These are phyloP conservation scores for Rhizoclosmatium sp. DNA, from an alignment of 192 early-diverging fungal species.

Conservation along the genomic window DNA sequence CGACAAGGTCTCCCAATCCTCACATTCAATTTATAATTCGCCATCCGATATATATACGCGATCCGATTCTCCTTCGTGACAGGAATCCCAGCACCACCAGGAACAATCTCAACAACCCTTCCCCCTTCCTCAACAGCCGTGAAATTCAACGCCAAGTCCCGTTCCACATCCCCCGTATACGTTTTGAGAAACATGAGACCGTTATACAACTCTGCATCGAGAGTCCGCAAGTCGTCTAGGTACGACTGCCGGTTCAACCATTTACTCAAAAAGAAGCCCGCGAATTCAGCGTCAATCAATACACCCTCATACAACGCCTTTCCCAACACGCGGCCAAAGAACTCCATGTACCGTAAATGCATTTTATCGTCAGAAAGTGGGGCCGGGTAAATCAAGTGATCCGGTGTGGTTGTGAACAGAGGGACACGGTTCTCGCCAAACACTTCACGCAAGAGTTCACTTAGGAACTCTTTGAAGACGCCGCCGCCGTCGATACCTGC, in stretches of 20 bases:
- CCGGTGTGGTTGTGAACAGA: slow-evolving; percentile 52
- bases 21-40: slow-evolving; percentile 86
- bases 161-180: slow-evolving; percentile 50
- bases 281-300: slow-evolving; percentile 60
- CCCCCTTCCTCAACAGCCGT: slow-evolving; percentile 51
- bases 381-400: slow-evolving; percentile 53
- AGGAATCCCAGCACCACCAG: slow-evolving; percentile 73
- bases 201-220: slow-evolving; percentile 60
- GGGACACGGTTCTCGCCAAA: slow-evolving; percentile 52
- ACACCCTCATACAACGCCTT: slow-evolving; percentile 66
- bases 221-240: slow-evolving; percentile 59
- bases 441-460: slow-evolving; percentile 53
- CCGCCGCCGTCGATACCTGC: slow-evolving; percentile 91
- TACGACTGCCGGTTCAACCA: slow-evolving; percentile 59
- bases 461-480: slow-evolving; percentile 98
- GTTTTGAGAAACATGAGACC: slow-evolving; percentile 58
- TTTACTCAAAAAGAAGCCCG: slow-evolving; percentile 62
- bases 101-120: slow-evolving; percentile 72
- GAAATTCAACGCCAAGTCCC: slow-evolving; percentile 60
- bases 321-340: slow-evolving; percentile 61
- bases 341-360: slow-evolving; percentile 57
- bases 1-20: slow-evolving; percentile 78
- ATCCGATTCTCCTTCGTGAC: slow-evolving; percentile 90
- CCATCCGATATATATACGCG: slow-evolving; percentile 80
- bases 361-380: slow-evolving; percentile 20